Percentiles rank a stretch among this genome's conserved stretches.
Conservation (phyloP, 2,329 filamentous ascomycete species). For the Rutstroemia sp. region DNA sequence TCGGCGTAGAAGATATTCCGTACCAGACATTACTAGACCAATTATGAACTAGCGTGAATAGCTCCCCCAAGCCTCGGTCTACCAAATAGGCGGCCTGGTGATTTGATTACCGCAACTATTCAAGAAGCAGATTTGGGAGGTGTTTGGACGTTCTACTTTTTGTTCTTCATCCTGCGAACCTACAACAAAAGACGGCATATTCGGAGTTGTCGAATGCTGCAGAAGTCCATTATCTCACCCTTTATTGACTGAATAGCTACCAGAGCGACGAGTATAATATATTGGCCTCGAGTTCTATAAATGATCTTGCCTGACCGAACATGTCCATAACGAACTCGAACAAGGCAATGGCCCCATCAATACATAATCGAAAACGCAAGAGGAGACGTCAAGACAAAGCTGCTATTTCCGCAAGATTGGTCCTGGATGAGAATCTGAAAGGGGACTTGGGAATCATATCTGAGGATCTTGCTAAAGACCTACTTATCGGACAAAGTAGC, state of each 20-base stretch:
- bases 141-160: too few species aligned
- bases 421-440: constrained; percentile 78
- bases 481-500: constrained; percentile 60
- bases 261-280: neutral
- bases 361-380: constrained; percentile 33
- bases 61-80: neutral
- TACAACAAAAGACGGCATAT: too few species aligned
- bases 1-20: neutral
- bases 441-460: constrained; percentile 82
- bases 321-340: constrained; percentile 1
- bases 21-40: neutral
- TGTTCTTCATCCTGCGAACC: too few species aligned
- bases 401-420: constrained; percentile 68
- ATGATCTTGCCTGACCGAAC: neutral
- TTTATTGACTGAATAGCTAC: neutral
- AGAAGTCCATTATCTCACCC: too few species aligned
- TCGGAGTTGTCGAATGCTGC: too few species aligned
- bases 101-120: neutral
- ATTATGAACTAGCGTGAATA: neutral
- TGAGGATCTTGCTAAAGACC: constrained; percentile 73
- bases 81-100: neutral
- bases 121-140: too few species aligned
- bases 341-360: neutral
- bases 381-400: constrained; percentile 61
- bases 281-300: neutral